Evolutionary conservation across 805 yeast species (phyloP), one percentile per base, ranked within the genome.

Genomic region (Barnettozyma sp.): DNA sequence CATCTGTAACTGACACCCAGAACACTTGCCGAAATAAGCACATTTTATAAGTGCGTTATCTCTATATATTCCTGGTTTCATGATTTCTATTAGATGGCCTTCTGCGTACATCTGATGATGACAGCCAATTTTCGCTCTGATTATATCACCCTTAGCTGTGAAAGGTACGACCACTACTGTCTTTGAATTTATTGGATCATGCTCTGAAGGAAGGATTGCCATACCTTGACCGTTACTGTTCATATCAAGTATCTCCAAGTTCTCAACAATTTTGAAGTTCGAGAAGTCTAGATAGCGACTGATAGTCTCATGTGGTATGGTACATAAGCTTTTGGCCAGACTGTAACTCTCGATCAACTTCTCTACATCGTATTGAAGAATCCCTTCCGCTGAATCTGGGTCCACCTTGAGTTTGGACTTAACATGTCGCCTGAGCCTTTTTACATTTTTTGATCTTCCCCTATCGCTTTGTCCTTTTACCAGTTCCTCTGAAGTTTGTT

Each of bases 1-100:
- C 61, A 76, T 78, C 54, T 90, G 97, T 52, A 78, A 81, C 59
- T 92, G 97, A 56, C 97, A 88, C 2, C 97, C 97, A 2, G 94
- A 83, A 55, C 97, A 88, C 43, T 73, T 72, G 6, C 88, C 88
- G 60, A 88, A 90, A 60, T 90, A 85, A 45, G 73, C 67, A 44
- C 74, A 73, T 34, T 76, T 71, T 32, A 82, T 67, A 6, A 63
- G 51, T 40, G 78, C 76, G 41, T 84, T 68, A 18, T 73, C 59
- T 44, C 84, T 51, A 66, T 56, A 22, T 27, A 45, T 2, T 38
- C 81, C 68, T 2, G 64, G 46, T 43, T 54, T 33, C 4, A 63
- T 43, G 3, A 85, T 69, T 19, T 65, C 57, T 10, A 82, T 50
- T 31, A 87, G 58, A 52, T 86, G 95, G 7, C 82, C 71, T 50